Conservation (phyloP, 495 filamentous ascomycete genomes). For the Daldinia vernicosa region DNA sequence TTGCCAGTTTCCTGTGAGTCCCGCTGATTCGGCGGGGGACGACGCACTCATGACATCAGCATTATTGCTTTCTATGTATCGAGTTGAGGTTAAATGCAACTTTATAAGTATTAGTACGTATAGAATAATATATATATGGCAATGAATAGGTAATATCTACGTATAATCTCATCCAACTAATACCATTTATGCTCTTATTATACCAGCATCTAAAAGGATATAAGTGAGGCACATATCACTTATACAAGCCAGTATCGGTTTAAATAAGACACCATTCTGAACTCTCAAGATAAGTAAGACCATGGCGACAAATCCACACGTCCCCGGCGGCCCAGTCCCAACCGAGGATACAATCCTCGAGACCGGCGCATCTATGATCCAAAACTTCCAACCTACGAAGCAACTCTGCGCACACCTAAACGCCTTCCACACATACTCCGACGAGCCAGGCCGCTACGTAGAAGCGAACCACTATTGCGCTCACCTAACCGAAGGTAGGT, state of each 20-base stretch:
- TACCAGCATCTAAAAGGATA: background rate
- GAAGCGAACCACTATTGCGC: conserved; percentile 89
- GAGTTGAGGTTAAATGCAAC: conserved; percentile 9
- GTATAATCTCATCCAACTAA: background rate
- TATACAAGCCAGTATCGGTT: background rate
- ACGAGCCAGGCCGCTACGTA: conserved; percentile 71
- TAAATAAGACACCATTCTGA: background rate
- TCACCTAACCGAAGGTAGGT: conserved; percentile 74
- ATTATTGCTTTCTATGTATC: conserved; percentile 14
- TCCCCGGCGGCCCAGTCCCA: conserved; percentile 40
- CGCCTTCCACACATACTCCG: conserved; percentile 83
- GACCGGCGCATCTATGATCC: conserved; percentile 44
- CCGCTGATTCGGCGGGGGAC: conserved; percentile 20
- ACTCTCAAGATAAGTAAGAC: background rate
- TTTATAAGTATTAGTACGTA: conserved; percentile 3
- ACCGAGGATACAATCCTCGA: conserved; percentile 40
- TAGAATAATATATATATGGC: background rate
- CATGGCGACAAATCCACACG: conserved; percentile 16
- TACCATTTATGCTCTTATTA: background rate
- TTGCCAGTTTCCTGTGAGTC: background rate
- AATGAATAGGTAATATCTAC: conserved; percentile 13
- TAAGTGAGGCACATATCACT: too few species aligned
- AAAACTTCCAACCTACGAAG: conserved; percentile 75
- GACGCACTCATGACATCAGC: conserved; percentile 37
- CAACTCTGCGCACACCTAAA: conserved; percentile 85